Evolutionary conservation across 306 rosid species (phyloP), one percentile per base, ranked within the genome.

Genomic region (Cajanus cajan): DNA sequence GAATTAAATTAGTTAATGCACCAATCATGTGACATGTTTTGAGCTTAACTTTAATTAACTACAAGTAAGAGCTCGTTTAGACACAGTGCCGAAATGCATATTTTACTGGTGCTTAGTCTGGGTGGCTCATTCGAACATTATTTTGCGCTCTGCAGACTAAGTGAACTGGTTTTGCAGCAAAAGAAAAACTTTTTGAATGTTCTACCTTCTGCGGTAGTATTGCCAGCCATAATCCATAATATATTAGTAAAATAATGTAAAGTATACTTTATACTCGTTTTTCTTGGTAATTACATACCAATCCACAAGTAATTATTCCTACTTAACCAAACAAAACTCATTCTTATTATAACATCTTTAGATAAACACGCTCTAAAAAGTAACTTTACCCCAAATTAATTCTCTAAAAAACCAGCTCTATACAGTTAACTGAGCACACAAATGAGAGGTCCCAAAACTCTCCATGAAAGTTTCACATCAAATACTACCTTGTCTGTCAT

Each of bases 1-100:
- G 14, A 65, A 33, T 9, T 59, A 77, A 73, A 82, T 64, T 8
- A 68, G 62, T 61, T 21, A 77, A 55, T 67, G 77, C 47, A 54
- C 33, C 55, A 48, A 68, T 8, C 33, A 65, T 67, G 33, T 50
- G 40, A 41, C 77, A 31, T 58, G 58, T 67, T 69, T 44, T 62
- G 45, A 36, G 68, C 50, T 78, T 62, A 75, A 55, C 74, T 67
- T 13, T 13, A 73, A 44, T 41, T 73, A 43, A 68, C 47, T 10
- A 40, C 31, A 5, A 69, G 41, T 13, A 69, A 28, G 24, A 70
- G 61, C 62, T 82, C 16, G 9, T 76, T 64, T 2, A 16, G 44
- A 41, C 4, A 50, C 15, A 57, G 21, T 8, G 18, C 19, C 50
- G 47, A 57, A 39, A 37, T 59, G 40, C 68, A 58, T 68, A 62